phyloP scores from a whole-genome alignment of 306 rosid species.

The Vigna nakashimae region DNA sequence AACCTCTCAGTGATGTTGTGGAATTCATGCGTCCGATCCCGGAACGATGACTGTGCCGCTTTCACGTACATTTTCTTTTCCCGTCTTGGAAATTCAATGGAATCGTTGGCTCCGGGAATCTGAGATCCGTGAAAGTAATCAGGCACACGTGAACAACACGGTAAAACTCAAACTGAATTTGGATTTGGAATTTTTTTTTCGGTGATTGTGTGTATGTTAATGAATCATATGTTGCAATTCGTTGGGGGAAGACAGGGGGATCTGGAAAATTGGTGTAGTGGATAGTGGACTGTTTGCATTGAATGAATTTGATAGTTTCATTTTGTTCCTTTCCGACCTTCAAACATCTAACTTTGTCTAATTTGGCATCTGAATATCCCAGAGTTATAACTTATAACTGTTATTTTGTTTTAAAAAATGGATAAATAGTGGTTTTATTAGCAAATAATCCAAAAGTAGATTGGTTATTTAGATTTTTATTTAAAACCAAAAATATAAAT shows the following conservation, averaged over 20 bases:
- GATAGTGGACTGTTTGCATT: too few relatives aligned
- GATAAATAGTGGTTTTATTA: too few relatives aligned
- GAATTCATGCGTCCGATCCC: conserved; percentile 83
- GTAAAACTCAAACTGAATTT: not conserved
- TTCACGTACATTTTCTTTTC: conserved; percentile 42
- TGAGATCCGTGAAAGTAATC: not conserved
- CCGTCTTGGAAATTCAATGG: conserved; percentile 49
- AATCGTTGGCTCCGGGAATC: not conserved
- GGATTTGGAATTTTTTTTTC: not conserved
- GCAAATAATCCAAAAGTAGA: too few relatives aligned
- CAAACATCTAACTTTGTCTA: not conserved
- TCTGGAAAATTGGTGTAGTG: too few relatives aligned
- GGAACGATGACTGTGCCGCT: conserved; percentile 61
- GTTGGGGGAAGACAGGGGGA: not conserved
- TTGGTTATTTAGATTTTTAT: too few relatives aligned
- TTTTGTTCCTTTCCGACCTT: not conserved
- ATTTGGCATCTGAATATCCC: not conserved
- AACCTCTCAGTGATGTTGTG: conserved; percentile 71
- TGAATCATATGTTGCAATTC: not conserved
- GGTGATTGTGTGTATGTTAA: not conserved
- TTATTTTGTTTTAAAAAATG: too few relatives aligned
- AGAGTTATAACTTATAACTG: too few relatives aligned
- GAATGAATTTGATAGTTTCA: too few relatives aligned
- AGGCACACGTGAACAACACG: conserved; percentile 43
- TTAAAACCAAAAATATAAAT: too few relatives aligned